Percentiles rank a stretch among this genome's conserved stretches.
Evolutionary conservation across 495 filamentous ascomycete species (phyloP).

Genomic region (Penicillium nucicola): DNA sequence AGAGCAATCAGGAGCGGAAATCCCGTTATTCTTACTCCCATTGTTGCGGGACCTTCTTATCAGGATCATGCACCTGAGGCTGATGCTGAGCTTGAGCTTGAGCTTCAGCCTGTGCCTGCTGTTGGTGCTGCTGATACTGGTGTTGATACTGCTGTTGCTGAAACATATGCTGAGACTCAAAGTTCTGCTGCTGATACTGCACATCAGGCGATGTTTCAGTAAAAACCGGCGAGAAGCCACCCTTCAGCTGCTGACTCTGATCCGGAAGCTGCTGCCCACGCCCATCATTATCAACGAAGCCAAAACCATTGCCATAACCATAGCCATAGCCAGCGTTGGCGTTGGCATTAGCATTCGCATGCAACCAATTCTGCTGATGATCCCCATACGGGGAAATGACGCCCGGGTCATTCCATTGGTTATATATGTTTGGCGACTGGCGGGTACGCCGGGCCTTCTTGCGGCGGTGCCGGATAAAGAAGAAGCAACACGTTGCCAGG

Average conservation of each 20-base stretch:
- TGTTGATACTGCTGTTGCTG: background rate
- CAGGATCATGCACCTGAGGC: background rate
- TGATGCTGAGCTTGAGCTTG: no score
- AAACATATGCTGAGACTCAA: background rate
- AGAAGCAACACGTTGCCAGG: slow-evolving; percentile 31
- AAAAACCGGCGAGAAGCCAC: slow-evolving; percentile 5
- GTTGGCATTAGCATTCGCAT: background rate
- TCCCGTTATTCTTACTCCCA: background rate
- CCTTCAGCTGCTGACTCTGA: background rate
- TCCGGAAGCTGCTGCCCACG: slow-evolving; percentile 17
- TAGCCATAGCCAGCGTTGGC: background rate
- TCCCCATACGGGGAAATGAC: slow-evolving; percentile 11
- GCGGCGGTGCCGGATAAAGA: slow-evolving; percentile 37
- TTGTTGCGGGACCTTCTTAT: background rate
- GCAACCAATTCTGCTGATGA: slow-evolving; percentile 19
- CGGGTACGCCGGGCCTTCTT: slow-evolving; percentile 23
- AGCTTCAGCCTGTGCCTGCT: no score
- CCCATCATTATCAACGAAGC: slow-evolving; percentile 27
- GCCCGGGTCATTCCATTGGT: slow-evolving; percentile 28
- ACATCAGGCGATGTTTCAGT: slow-evolving; percentile 1
- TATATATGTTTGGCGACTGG: slow-evolving; percentile 20
- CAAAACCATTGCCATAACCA: slow-evolving; percentile 19
- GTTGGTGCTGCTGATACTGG: background rate
- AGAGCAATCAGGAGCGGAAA: background rate
- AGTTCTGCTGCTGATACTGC: background rate